Percentiles rank a stretch among this genome's conserved stretches.
Conservation (phyloP, 2,329 filamentous ascomycete genomes). For the Colletotrichum tanaceti region DNA sequence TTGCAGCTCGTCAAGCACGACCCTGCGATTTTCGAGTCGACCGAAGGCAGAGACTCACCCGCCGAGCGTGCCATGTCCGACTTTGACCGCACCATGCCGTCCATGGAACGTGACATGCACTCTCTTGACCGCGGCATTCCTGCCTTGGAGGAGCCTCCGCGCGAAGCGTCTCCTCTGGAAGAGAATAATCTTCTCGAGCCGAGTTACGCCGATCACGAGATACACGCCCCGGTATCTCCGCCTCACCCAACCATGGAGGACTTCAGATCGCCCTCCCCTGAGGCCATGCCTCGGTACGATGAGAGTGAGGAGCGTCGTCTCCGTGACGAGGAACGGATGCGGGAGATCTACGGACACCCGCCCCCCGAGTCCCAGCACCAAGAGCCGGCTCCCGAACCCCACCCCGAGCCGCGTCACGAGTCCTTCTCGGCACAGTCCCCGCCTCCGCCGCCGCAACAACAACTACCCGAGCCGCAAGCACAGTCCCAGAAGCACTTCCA, state of each 20-base stretch:
- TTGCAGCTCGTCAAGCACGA: slow-evolving; percentile 53
- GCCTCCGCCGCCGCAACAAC: slow-evolving; percentile 18
- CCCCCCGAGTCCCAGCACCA: slow-evolving; percentile 27
- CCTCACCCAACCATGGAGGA: slow-evolving; percentile 16
- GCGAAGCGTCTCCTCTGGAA: slow-evolving; percentile 13
- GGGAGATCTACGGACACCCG: slow-evolving; percentile 65
- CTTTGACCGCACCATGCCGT: slow-evolving; percentile 8
- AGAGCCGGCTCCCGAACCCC: slow-evolving; percentile 34
- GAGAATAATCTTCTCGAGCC: slow-evolving; percentile 36
- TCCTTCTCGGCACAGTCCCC: slow-evolving; percentile 8
- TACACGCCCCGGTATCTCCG: slow-evolving; percentile 9
- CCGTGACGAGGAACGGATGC: slow-evolving; percentile 62
- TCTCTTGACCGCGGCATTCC: slow-evolving; percentile 23
- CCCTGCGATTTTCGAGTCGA: slow-evolving; percentile 35
- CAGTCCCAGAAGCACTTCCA: slow-evolving; percentile 44
- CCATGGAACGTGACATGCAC: slow-evolving; percentile 9
- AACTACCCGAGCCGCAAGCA: slow-evolving; percentile 33
- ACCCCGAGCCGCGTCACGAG: slow-evolving; percentile 24
- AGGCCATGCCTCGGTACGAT: slow-evolving; percentile 40
- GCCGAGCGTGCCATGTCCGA: slow-evolving; percentile 38
- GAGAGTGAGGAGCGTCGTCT: slow-evolving; percentile 51
- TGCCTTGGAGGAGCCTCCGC: slow-evolving; percentile 22
- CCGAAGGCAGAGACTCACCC: slow-evolving; percentile 39
- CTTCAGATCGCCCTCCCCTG: slow-evolving; percentile 3
- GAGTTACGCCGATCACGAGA: slow-evolving; percentile 23